These are phyloP conservation scores for Botrytis elliptica DNA, from an alignment of 2,329 filamentous ascomycete genomes.

Conservation along the genomic window DNA sequence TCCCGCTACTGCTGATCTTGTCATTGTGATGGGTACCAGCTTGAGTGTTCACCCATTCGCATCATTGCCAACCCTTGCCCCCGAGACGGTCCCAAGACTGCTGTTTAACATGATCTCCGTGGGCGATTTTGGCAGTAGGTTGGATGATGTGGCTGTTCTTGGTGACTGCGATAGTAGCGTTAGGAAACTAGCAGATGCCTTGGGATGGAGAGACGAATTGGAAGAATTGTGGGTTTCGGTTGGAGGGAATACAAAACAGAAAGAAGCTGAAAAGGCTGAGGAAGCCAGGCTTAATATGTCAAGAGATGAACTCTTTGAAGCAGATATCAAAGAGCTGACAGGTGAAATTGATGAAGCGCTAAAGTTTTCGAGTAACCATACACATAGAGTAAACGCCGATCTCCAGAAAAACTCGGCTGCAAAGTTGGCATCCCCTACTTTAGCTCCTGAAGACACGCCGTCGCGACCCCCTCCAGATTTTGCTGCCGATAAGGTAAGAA, in stretches of 20 bases:
- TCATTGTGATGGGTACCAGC: conserved; percentile 86
- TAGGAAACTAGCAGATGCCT: conserved; percentile 69
- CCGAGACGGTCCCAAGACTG: conserved; percentile 66
- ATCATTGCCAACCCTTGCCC: conserved; percentile 65
- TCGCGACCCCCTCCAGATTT: background rate
- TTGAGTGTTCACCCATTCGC: conserved; percentile 88
- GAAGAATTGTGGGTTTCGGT: conserved; percentile 70
- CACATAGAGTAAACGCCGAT: conserved; percentile 32
- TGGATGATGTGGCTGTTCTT: conserved; percentile 82
- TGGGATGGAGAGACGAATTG: conserved; percentile 85
- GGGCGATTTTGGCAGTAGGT: conserved; percentile 70
- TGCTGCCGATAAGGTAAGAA: conserved; percentile 2
- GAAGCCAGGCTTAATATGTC: conserved; percentile 29
- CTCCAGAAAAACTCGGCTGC: conserved; percentile 24
- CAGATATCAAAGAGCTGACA: conserved; percentile 42
- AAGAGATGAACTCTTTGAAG: conserved; percentile 50
- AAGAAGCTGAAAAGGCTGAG: conserved; percentile 32
- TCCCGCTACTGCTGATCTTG: conserved; percentile 66
- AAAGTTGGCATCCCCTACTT: background rate
- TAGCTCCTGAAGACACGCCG: background rate
- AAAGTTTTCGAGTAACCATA: conserved; percentile 38
- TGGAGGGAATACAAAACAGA: conserved; percentile 58
- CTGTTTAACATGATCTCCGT: conserved; percentile 86
- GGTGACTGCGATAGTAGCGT: conserved; percentile 84
- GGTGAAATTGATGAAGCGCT: conserved; percentile 40